Evolutionary conservation across 306 rosid species (phyloP).

Genomic region (Arachis hypogaea): DNA sequence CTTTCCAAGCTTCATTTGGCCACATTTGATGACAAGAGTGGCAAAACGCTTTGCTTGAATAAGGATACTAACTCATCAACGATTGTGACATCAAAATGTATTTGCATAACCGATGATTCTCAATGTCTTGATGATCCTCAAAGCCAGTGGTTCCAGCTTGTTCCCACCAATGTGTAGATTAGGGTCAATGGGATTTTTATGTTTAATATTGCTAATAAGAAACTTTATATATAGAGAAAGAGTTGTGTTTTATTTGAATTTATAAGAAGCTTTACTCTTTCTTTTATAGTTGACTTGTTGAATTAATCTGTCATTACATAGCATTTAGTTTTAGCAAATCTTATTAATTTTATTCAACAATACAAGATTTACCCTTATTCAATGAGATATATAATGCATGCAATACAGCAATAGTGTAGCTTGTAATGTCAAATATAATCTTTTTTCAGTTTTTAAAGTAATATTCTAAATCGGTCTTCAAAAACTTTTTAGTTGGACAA

Average conservation of each 20-base stretch:
- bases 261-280: neutral
- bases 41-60: slow-evolving; percentile 43
- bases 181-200: neutral
- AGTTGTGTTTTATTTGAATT: neutral
- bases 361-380: no score
- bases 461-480: no score
- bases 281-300: neutral
- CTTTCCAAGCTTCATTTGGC: slow-evolving; percentile 54
- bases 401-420: no score
- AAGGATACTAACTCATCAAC: slow-evolving; percentile 42
- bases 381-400: no score
- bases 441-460: no score
- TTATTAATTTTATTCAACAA: neutral
- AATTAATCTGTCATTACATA: neutral
- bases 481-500: no score
- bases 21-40: slow-evolving; percentile 19
- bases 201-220: neutral
- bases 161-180: slow-evolving; percentile 46
- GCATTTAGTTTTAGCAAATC: neutral
- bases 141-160: slow-evolving; percentile 58
- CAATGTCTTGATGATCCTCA: slow-evolving; percentile 52
- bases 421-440: no score
- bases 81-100: slow-evolving; percentile 49
- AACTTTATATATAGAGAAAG: neutral
- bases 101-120: slow-evolving; percentile 48